Base-by-base conservation (phyloP, 164 flowering plant species). In the Umbellularia californica region DNA sequence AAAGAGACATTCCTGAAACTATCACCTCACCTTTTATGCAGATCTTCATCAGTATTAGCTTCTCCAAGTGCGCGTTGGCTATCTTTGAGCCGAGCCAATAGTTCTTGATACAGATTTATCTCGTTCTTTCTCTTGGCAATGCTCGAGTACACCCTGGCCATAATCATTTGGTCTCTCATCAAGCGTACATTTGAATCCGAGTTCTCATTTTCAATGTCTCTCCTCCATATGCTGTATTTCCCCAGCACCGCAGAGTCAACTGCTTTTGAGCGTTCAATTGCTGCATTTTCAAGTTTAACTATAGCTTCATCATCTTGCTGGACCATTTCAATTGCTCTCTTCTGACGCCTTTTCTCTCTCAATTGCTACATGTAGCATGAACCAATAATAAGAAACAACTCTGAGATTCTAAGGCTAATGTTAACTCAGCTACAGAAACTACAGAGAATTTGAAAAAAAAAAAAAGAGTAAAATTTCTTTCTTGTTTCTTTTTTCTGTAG, bases 171-270 rank as follows among this genome's bases (percentile, higher is more conserved):
- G 82, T 96, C 99, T 50, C 98, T 86, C 81, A 96, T 90, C 77
- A 94, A 80, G 71, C 96, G 94, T n/a, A 96, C 91, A 0, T 90
- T 92, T 51, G 93, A 76, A 84, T 96, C 99, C 79, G 91, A 23
- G 68, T 94, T 96, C 65, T 96, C 99, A 79, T 91, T 94, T 66
- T 94, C 99, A 75, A 74, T 90, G 13, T 96, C 98, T 79, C 82
- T 88, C 84, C 97, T 90, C 99, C 99, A 96, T 66, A 92, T 88
- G 78, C 84, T 96, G 78, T 96, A 96, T 78, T 94, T 96, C 55
- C 99, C 98, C 78, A 96, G 71, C 72, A 96, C 90, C 27, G 99
- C 89, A 71, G 97, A 84, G 81, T 96, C 99, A 77, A 96, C 98
- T 17, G 92, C 90, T 82, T 87, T 94, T 28, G 99, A 92, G 69